These are phyloP conservation scores for Serendipita sp. DNA, from an alignment of 768 basidiomycete genomes.

Conservation along the genomic window DNA sequence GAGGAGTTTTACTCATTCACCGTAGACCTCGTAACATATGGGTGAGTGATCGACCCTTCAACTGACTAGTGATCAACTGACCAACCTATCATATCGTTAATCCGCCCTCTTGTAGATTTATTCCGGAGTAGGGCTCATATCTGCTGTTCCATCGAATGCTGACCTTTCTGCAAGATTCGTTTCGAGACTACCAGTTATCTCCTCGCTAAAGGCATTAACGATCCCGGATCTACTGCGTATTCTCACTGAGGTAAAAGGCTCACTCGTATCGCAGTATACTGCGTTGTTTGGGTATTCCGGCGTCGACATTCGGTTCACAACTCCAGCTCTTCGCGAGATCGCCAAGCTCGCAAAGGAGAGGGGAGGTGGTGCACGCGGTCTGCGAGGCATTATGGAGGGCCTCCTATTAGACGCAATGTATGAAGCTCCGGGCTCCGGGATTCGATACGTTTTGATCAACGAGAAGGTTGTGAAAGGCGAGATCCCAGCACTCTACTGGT, in stretches of 20 bases:
- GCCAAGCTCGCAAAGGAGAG: slow-evolving; percentile 61
- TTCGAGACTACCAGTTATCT: slow-evolving; percentile 82
- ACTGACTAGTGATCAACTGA: too few species aligned
- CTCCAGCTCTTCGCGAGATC: slow-evolving; percentile 60
- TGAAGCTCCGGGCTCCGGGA: slow-evolving; percentile 66
- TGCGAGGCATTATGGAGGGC: slow-evolving; percentile 79
- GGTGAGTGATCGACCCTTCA: slow-evolving; percentile 24
- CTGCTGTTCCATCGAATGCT: not conserved
- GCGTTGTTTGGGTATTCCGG: slow-evolving; percentile 71
- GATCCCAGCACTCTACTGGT: slow-evolving; percentile 57
- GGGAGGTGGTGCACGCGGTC: slow-evolving; percentile 79
- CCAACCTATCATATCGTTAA: too few species aligned
- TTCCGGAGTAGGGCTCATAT: slow-evolving; percentile 43
- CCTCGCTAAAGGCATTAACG: slow-evolving; percentile 64
- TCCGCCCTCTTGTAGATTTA: slow-evolving; percentile 37
- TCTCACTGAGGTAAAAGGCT: slow-evolving; percentile 81
- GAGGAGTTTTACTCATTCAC: slow-evolving; percentile 14
- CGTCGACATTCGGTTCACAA: slow-evolving; percentile 76
- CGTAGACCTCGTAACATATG: slow-evolving; percentile 69
- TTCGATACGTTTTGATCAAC: slow-evolving; percentile 70
- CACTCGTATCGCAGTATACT: slow-evolving; percentile 77
- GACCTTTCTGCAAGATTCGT: slow-evolving; percentile 35
- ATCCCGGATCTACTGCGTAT: slow-evolving; percentile 74
- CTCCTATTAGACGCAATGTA: slow-evolving; percentile 84
- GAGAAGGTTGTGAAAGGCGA: slow-evolving; percentile 51